Base-by-base conservation (phyloP, 345 rosid species). In the Corchorus capsularis region DNA sequence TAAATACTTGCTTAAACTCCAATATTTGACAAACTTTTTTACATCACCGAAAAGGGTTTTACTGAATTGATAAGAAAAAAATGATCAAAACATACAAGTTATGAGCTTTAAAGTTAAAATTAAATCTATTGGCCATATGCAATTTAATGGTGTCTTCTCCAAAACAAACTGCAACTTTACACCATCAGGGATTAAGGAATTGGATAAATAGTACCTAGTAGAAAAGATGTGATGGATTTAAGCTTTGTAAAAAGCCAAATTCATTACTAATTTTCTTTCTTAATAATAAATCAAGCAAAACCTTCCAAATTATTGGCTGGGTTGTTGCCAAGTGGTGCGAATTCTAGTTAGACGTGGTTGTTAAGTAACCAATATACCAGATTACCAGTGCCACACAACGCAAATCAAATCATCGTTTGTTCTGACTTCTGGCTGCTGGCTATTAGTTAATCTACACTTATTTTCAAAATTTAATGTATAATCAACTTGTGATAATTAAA, bases 301-400 rank as follows among this genome's bases (percentile, higher is more conserved):
- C 50, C 41, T 17, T 39, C 3, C 15, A 17, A 64, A 41, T 45
- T 5, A 46, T 46, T 43, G 54, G 54, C 54, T 12, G 39, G 37
- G 17, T 19, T 20, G 71, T 10, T 66, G 71, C 54, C 71, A 46
- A 20, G 71, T 65, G 70, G 52, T 11, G 13, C 11, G 71, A 45
- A 10, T 6, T 19, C 4, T 46, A 11, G 71, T 61, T 61, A 19
- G 49, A 8, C 47, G 8, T 11, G 11, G 53, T 35, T 19, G 54
- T 19, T 19, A 32, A 45, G 71, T 66, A 45, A 66, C 9, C 55
- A n/a, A n/a, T n/a, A 19, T 46, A 67, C 39, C 39, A 67, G 45
- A 62, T 62, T 34, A 35, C 45, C 9, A 0, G 17, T 20, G 35
- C 35, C 70, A 65, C 54, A n/a, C 70, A 11, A 16, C 27, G 1